phyloP scores from a whole-genome alignment of 306 rosid genomes.

The Alnus rubra region DNA sequence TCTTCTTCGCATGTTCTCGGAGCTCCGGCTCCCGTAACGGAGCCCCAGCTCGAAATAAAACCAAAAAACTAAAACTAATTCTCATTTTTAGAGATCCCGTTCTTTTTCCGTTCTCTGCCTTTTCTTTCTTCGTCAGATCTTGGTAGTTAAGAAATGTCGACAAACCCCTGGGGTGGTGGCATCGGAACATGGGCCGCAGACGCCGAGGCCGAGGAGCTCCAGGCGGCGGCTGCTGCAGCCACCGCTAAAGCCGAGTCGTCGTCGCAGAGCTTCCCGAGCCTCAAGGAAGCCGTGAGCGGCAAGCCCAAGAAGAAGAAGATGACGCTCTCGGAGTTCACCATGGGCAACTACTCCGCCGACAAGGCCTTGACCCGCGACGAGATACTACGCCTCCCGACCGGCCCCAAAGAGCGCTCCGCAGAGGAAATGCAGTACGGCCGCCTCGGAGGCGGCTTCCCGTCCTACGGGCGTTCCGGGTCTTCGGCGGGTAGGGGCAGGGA shows the following conservation, averaged over 20 bases:
- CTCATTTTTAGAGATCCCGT: neutral
- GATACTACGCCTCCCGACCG: slow-evolving; percentile 83
- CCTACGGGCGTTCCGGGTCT: slow-evolving; percentile 50
- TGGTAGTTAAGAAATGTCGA: slow-evolving; percentile 53
- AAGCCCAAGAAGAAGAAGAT: slow-evolving; percentile 83
- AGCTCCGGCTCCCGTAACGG: slow-evolving; percentile 81
- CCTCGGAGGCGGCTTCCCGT: slow-evolving; percentile 70
- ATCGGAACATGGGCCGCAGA: slow-evolving; percentile 97
- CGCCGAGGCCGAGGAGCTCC: slow-evolving; percentile 84
- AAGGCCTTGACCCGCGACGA: slow-evolving; percentile 67
- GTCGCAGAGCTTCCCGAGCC: slow-evolving; percentile 72
- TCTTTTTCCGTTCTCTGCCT: neutral
- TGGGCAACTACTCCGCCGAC: slow-evolving; percentile 1
- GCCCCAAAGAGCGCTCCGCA: slow-evolving; percentile 70
- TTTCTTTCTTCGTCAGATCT: slow-evolving; percentile 41
- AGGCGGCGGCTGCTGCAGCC: slow-evolving; percentile 38
- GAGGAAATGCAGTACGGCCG: slow-evolving; percentile 77
- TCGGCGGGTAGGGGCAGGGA: slow-evolving; percentile 49
- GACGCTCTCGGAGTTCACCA: slow-evolving; percentile 40
- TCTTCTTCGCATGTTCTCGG: slow-evolving; percentile 51
- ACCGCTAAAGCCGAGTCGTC: slow-evolving; percentile 29
- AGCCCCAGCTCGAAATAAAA: slow-evolving; percentile 51
- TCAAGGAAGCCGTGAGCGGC: slow-evolving; percentile 63
- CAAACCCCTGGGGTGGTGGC: slow-evolving; percentile 84
- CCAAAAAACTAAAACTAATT: neutral